Evolutionary conservation across 2,329 filamentous ascomycete genomes (phyloP).

Genomic region (Mollisia scopiformis): DNA sequence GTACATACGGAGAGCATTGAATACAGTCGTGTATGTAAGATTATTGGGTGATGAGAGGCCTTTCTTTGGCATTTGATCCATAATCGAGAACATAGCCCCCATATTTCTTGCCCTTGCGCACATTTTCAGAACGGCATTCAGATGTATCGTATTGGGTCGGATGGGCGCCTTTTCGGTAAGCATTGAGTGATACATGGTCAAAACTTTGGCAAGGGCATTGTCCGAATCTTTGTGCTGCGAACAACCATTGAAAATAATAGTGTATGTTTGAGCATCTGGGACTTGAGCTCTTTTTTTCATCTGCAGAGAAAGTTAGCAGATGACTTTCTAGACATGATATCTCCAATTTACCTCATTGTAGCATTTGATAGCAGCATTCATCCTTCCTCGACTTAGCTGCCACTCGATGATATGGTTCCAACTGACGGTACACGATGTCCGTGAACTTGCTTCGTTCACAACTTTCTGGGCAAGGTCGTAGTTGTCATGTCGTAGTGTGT

Average conservation of each 20-base stretch:
- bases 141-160: conserved; percentile 77
- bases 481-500: conserved; percentile 59
- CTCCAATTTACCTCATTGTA: conserved; percentile 75
- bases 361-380: conserved; percentile 73
- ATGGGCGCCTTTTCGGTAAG: conserved; percentile 63
- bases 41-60: conserved; percentile 67
- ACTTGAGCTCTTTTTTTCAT: conserved; percentile 93
- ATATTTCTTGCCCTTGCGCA: conserved; percentile 76
- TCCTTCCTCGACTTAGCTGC: conserved; percentile 60
- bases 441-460: conserved; percentile 69
- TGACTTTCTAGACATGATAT: not conserved
- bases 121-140: conserved; percentile 85
- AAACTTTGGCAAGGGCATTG: conserved; percentile 66
- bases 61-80: conserved; percentile 68
- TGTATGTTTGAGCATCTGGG: conserved; percentile 84
- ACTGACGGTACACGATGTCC: conserved; percentile 68
- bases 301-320: conserved; percentile 44
- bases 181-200: conserved; percentile 79
- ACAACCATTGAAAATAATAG: conserved; percentile 78
- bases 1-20: conserved; percentile 71
- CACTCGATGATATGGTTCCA: conserved; percentile 89
- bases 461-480: conserved; percentile 70
- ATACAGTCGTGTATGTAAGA: conserved; percentile 79
- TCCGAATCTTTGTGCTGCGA: conserved; percentile 60
- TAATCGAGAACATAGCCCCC: conserved; percentile 79